These are phyloP conservation scores for Colletotrichum limetticola DNA, from an alignment of 2,329 filamentous ascomycete genomes.

Conservation along the genomic window DNA sequence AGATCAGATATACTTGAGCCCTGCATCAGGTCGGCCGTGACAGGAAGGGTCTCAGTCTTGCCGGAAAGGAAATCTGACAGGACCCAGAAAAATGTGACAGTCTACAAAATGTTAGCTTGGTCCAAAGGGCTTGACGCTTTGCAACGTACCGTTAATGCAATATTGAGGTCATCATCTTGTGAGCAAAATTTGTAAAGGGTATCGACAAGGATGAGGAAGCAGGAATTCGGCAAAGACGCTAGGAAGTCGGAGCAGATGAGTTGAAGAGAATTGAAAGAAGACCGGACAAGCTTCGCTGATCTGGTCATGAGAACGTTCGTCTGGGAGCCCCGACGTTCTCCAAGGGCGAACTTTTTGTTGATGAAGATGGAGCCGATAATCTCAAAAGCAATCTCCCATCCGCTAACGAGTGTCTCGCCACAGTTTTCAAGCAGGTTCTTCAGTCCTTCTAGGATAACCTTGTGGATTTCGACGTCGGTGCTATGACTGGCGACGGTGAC, in stretches of 20 bases:
- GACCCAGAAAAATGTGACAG: conserved; percentile 96
- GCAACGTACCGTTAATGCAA: conserved; percentile 83
- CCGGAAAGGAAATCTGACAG: conserved; percentile 86
- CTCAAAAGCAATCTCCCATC: conserved; percentile 88
- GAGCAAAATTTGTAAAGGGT: conserved; percentile 90
- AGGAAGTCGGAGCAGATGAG: conserved; percentile 96
- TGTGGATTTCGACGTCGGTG: conserved; percentile 83
- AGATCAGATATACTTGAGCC: conserved; percentile 63
- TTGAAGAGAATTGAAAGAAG: conserved; percentile 89
- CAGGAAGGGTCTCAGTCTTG: conserved; percentile 66
- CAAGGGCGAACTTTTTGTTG: conserved; percentile 47
- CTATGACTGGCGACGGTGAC: conserved; percentile 67
- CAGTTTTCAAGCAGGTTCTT: conserved; percentile 88
- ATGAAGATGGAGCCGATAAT: conserved; percentile 87
- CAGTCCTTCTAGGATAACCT: conserved; percentile 80
- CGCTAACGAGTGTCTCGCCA: conserved; percentile 83
- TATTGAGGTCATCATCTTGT: conserved; percentile 92
- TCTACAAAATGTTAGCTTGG: conserved; percentile 56
- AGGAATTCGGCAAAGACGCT: conserved; percentile 75
- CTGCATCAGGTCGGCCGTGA: conserved; percentile 66
- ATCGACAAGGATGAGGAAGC: conserved; percentile 82
- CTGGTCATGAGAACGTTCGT: conserved; percentile 58
- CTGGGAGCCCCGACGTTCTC: conserved; percentile 44
- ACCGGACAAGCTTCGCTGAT: conserved; percentile 82
- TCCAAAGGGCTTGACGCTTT: conserved; percentile 24